Conservation (phyloP, 768 basidiomycete genomes). For the Lentinula raphanica region DNA sequence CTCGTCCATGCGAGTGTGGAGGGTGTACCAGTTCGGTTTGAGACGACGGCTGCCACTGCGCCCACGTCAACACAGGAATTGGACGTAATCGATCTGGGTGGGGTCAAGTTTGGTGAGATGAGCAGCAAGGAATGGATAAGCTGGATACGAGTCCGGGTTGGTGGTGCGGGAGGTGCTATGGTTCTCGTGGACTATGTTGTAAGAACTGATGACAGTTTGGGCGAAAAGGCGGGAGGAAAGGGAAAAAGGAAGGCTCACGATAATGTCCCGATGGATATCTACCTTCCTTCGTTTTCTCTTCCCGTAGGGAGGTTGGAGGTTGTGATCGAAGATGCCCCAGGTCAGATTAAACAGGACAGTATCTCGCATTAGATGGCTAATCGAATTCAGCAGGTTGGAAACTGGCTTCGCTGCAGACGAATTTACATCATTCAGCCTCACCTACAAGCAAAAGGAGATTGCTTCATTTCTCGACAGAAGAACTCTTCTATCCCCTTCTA, state of each 20-base stretch:
- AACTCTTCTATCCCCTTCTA: constrained; percentile 54
- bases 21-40: constrained; percentile 58
- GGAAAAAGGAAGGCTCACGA: constrained; percentile 32
- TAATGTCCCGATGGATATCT: constrained; percentile 34
- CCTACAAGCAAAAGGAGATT: constrained; percentile 29
- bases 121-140: constrained; percentile 38
- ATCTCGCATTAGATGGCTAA: not conserved
- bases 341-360: constrained; percentile 31
- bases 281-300: constrained; percentile 70
- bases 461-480: constrained; percentile 51
- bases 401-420: constrained; percentile 43
- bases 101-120: constrained; percentile 40
- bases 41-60: constrained; percentile 40
- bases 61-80: constrained; percentile 28
- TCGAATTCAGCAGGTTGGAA: constrained; percentile 22
- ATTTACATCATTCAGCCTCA: constrained; percentile 48
- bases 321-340: constrained; percentile 44
- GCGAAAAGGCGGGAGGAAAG: constrained; percentile 26
- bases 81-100: constrained; percentile 13
- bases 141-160: constrained; percentile 49
- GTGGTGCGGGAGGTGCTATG: constrained; percentile 43
- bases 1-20: constrained; percentile 59
- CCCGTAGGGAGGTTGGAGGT: constrained; percentile 66
- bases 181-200: constrained; percentile 68
- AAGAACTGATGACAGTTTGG: constrained; percentile 22